Conservation (phyloP, 2,329 filamentous ascomycete species). For the Colletotrichum sp. region DNA sequence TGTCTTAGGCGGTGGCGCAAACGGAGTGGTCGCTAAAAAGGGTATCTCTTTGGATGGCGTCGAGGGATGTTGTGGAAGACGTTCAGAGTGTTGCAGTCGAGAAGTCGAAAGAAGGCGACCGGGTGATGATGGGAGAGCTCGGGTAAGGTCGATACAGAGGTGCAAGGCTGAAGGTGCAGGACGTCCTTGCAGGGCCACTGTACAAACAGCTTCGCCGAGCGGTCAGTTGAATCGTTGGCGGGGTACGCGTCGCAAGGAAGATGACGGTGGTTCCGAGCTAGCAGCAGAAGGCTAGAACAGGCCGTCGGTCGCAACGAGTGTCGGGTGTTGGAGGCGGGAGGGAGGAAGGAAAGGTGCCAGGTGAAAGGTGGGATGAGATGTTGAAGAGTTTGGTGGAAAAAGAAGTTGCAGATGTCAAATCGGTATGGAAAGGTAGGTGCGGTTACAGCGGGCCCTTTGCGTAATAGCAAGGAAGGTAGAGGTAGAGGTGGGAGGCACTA, state of each 20-base stretch:
- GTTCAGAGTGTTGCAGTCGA: neutral
- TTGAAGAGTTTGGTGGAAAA: slow-evolving; percentile 19
- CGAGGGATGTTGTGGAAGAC: neutral
- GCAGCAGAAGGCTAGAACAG: neutral
- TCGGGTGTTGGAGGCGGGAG: neutral
- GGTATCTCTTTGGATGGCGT: neutral
- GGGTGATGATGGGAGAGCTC: slow-evolving; percentile 9
- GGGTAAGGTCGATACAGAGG: slow-evolving; percentile 22
- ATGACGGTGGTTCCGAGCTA: neutral
- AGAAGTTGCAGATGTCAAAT: slow-evolving; percentile 23
- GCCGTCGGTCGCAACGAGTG: slow-evolving; percentile 15
- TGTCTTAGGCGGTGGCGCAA: slow-evolving; percentile 6
- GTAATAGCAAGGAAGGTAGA: slow-evolving; percentile 21
- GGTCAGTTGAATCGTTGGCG: neutral
- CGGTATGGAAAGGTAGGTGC: slow-evolving; percentile 20
- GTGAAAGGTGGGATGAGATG: slow-evolving; percentile 6
- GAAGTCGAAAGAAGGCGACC: neutral
- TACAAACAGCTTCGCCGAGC: slow-evolving; percentile 34
- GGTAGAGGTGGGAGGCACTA: slow-evolving; percentile 10
- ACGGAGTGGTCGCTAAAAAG: neutral
- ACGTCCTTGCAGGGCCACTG: slow-evolving; percentile 31
- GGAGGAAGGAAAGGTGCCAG: neutral
- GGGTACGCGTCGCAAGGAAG: neutral
- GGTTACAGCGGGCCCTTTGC: slow-evolving; percentile 22
- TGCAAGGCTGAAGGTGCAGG: slow-evolving; percentile 44